Evolutionary conservation across 176 grass and related monocot species (phyloP).

Genomic region (Musa itinerans): DNA sequence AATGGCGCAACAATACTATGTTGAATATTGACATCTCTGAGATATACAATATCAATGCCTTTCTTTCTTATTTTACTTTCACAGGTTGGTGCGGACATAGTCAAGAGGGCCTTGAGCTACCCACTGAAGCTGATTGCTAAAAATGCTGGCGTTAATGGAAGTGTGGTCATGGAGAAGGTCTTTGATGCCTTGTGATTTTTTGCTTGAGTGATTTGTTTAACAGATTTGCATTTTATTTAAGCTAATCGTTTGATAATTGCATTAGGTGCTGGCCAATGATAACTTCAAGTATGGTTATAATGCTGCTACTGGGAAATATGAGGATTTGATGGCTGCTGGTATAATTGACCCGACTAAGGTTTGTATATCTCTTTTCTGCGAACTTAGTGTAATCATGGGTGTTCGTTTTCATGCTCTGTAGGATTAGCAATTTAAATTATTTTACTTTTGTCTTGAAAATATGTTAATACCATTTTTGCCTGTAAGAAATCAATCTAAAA

Average conservation of each 20-base stretch:
- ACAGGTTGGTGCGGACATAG: constrained; percentile 91
- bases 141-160: constrained; percentile 92
- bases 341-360: constrained; percentile 99
- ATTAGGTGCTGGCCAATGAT: constrained; percentile 58
- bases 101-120: constrained; percentile 84
- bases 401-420: too few species aligned
- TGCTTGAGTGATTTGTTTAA: neutral
- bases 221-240: neutral
- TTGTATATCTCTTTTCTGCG: neutral
- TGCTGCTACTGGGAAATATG: constrained; percentile 87
- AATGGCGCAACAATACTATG: too few species aligned
- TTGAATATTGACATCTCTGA: too few species aligned
- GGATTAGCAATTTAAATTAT: too few species aligned
- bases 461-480: too few species aligned
- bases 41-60: neutral
- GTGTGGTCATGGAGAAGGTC: constrained; percentile 90
- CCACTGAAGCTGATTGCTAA: constrained; percentile 95
- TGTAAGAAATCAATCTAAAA: too few species aligned
- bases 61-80: neutral
- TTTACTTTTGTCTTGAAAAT: too few species aligned
- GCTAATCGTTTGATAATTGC: neutral
- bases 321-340: constrained; percentile 98
- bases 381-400: too few species aligned
- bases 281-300: constrained; percentile 85
- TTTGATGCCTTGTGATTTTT: neutral